Base-by-base conservation (phyloP, 345 rosid species). In the Arabis hirsuta region DNA sequence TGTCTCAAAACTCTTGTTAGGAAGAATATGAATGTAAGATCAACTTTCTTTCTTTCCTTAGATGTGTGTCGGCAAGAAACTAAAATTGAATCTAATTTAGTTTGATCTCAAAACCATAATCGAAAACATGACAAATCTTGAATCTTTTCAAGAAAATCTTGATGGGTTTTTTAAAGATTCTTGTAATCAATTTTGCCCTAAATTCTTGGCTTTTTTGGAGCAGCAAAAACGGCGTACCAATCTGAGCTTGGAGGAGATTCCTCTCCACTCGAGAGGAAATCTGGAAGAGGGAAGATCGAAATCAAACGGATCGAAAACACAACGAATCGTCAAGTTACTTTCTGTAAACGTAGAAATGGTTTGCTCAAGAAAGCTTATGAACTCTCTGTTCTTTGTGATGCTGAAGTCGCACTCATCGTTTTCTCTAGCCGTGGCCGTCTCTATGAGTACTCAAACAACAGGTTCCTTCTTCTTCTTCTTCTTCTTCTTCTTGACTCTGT, bases 291-390 rank as follows among this genome's bases (percentile, higher is more conserved):
- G 57, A 95, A 95, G 96, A 92, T 95, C 78, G 99, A 90, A 86
- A 95, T 95, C 90, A 95, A 95, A 86, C 88, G 99, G 91, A 95
- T 95, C 88, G 99, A 95, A 72, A 95, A 95, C 92, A 95, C 99
- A 1, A 91, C 97, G 0, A 95, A 91, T 71, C 91, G 99, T 29
- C 99, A 95, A 78, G 99, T 95, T 4, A 95, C 99, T 72, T 95
- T 95, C 81, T 95, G 99, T 81, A 95, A 95, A 81, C 81, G 99
- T 60, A 83, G 99, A 56, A 91, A 88, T 75, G 98, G 98, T 59
- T 73, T 93, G 82, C 95, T 93, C 63, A 93, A 93, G 81, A 93
- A 93, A 72, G 98, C 98, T 39, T 93, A 93, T 54, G 98, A 93
- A 72, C 80, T 93, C 62, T 93, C 98, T 48, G 97, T 93, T 77